These are phyloP conservation scores for Penicillium coprophilum DNA, from an alignment of 495 filamentous ascomycete genomes.

Conservation along the genomic window DNA sequence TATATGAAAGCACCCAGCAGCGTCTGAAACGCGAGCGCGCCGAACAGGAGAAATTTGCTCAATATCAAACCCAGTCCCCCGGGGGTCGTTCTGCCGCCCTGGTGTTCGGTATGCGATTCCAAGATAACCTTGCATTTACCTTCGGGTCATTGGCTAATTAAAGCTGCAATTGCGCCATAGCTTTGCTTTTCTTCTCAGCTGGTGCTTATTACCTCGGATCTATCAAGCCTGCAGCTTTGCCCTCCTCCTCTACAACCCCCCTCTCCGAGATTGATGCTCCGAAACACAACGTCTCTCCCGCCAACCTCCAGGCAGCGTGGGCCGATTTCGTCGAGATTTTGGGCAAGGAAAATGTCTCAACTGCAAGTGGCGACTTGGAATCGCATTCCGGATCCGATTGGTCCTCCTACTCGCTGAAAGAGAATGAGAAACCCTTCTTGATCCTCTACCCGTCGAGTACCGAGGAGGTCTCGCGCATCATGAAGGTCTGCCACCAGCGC, in stretches of 20 bases:
- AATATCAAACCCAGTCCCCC: conserved; percentile 51
- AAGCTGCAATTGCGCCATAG: conserved; percentile 25
- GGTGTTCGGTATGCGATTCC: conserved; percentile 57
- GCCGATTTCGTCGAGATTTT: conserved; percentile 83
- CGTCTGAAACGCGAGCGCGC: conserved; percentile 72
- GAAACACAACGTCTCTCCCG: conserved; percentile 65
- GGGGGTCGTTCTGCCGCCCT: conserved; percentile 58
- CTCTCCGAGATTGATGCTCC: conserved; percentile 60
- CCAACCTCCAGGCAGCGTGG: conserved; percentile 91
- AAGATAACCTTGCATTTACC: not conserved
- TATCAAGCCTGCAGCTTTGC: conserved; percentile 54
- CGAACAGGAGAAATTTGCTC: conserved; percentile 65
- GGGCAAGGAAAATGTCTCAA: conserved; percentile 82
- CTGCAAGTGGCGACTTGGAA: conserved; percentile 61
- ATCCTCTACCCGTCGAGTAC: conserved; percentile 54
- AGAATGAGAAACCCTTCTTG: conserved; percentile 45
- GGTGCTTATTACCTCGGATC: conserved; percentile 73
- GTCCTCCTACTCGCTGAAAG: conserved; percentile 70
- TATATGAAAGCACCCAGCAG: conserved; percentile 79
- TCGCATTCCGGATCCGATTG: conserved; percentile 82
- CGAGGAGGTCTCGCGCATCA: conserved; percentile 57
- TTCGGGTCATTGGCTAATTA: conserved; percentile 3
- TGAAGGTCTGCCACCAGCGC: conserved; percentile 62
- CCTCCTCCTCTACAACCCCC: conserved; percentile 70
- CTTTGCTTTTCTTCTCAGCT: conserved; percentile 57